phyloP scores from a whole-genome alignment of 305 asterid species.

The Ajuga reptans region DNA sequence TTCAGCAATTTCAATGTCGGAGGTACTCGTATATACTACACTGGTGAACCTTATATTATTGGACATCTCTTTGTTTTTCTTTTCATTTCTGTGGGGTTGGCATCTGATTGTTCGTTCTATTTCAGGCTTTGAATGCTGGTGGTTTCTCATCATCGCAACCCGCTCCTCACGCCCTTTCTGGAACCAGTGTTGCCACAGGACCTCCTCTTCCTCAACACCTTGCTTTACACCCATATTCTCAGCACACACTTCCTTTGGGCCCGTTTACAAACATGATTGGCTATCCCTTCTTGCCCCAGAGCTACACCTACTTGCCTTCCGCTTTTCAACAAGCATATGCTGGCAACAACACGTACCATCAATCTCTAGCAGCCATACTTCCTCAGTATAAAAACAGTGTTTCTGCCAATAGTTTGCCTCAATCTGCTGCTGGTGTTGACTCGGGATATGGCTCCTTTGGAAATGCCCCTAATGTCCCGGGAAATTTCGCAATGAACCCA shows the following conservation, averaged over 20 bases:
- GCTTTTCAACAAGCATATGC: slow-evolving; percentile 76
- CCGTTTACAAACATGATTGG: slow-evolving; percentile 74
- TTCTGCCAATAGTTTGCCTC: slow-evolving; percentile 63
- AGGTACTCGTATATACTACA: slow-evolving; percentile 39
- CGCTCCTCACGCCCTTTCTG: slow-evolving; percentile 48
- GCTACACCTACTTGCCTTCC: slow-evolving; percentile 72
- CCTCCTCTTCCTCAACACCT: slow-evolving; percentile 79
- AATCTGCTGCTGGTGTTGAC: slow-evolving; percentile 54
- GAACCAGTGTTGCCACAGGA: slow-evolving; percentile 57
- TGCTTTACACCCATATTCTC: slow-evolving; percentile 71
- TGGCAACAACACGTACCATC: slow-evolving; percentile 70
- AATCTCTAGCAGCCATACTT: slow-evolving; percentile 57
- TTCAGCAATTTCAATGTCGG: slow-evolving; percentile 66
- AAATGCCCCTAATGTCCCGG: slow-evolving; percentile 43
- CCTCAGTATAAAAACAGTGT: slow-evolving; percentile 70
- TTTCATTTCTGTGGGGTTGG: not conserved
- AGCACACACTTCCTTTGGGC: slow-evolving; percentile 67
- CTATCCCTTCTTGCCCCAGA: slow-evolving; percentile 77
- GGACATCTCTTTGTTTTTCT: not conserved
- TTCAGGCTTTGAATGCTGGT: slow-evolving; percentile 59
- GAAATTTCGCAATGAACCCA: slow-evolving; percentile 58
- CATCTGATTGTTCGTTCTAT: slow-evolving; percentile 4
- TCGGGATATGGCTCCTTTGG: slow-evolving; percentile 75
- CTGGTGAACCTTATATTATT: not conserved
- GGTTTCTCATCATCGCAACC: slow-evolving; percentile 54